These are phyloP conservation scores for Leptodermis oblonga DNA, from an alignment of 257 asterid genomes.

Conservation along the genomic window DNA sequence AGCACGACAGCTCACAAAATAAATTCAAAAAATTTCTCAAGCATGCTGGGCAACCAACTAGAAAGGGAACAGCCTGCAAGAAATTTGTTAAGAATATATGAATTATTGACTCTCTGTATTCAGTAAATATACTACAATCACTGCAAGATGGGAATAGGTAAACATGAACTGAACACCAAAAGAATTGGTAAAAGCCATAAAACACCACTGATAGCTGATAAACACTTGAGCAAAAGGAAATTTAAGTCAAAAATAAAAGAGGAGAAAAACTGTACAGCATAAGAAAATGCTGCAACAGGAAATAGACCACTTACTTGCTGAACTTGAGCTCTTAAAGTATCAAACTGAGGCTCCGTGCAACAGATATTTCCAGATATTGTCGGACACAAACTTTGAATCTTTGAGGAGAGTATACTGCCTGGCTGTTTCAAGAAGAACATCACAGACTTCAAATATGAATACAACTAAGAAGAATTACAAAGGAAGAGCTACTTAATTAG, in stretches of 20 bases:
- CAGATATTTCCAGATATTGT: slow-evolving; percentile 89
- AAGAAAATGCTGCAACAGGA: not conserved
- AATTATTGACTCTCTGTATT: slow-evolving; percentile 4
- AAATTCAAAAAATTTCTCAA: slow-evolving; percentile 96
- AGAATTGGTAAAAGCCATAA: too few relatives aligned
- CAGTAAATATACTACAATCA: slow-evolving; percentile 4
- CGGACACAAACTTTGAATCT: slow-evolving; percentile 96
- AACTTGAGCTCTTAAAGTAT: slow-evolving; percentile 77
- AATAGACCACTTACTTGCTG: slow-evolving; percentile 68
- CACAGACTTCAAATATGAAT: slow-evolving; percentile 7
- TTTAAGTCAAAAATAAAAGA: not conserved
- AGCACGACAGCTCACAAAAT: slow-evolving; percentile 96
- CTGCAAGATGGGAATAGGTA: not conserved
- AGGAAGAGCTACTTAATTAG: not conserved
- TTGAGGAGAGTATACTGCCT: slow-evolving; percentile 64
- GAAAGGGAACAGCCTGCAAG: slow-evolving; percentile 95
- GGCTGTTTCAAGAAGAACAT: slow-evolving; percentile 50
- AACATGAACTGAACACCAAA: not conserved
- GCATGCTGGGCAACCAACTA: slow-evolving; percentile 99
- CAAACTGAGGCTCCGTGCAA: slow-evolving; percentile 83
- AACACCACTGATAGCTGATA: too few relatives aligned
- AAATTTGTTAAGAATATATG: slow-evolving; percentile 19
- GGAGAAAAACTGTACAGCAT: not conserved
- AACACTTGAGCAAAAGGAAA: not conserved
- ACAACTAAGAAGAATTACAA: not conserved